Evolutionary conservation across 331 rosid species (phyloP).

Genomic region (Erythrophleum ivorense): DNA sequence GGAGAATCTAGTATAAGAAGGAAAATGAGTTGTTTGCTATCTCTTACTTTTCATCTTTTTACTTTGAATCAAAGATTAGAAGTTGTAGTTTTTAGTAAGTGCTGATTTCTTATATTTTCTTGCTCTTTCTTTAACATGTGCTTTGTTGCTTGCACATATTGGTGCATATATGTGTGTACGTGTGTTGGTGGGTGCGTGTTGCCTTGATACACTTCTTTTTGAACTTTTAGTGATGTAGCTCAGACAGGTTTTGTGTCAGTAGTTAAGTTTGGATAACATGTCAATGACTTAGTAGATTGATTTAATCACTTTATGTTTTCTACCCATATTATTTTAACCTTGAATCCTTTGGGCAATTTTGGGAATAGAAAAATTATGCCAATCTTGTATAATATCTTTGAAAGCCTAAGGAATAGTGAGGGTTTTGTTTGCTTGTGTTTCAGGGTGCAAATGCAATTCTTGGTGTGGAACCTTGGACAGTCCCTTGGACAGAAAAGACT

Average conservation of each 20-base stretch:
- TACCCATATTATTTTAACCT: neutral
- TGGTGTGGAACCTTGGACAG: conserved; percentile 55
- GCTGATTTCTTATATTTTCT: conserved; percentile 13
- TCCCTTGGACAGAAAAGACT: conserved; percentile 63
- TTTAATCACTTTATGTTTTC: neutral
- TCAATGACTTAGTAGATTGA: neutral
- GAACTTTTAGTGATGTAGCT: neutral
- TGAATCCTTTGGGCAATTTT: conserved; percentile 1
- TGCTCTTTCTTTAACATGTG: neutral
- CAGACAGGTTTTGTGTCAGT: neutral
- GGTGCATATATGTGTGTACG: neutral
- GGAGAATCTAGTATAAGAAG: neutral
- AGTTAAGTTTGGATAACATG: neutral
- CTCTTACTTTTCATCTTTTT: conserved; percentile 1
- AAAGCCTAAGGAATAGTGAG: conserved; percentile 14
- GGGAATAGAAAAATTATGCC: neutral
- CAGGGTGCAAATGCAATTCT: conserved; percentile 46
- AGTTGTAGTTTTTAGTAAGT: neutral
- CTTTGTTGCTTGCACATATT: neutral
- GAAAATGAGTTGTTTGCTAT: conserved; percentile 24
- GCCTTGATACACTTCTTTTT: neutral
- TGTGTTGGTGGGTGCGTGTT: neutral
- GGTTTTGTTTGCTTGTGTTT: conserved; percentile 34
- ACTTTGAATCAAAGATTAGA: conserved; percentile 23
- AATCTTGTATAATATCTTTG: neutral